Percentiles rank a stretch among this genome's conserved stretches.
Conservation (phyloP, 176 grass and related monocot species). For the Cenchrus americanus region DNA sequence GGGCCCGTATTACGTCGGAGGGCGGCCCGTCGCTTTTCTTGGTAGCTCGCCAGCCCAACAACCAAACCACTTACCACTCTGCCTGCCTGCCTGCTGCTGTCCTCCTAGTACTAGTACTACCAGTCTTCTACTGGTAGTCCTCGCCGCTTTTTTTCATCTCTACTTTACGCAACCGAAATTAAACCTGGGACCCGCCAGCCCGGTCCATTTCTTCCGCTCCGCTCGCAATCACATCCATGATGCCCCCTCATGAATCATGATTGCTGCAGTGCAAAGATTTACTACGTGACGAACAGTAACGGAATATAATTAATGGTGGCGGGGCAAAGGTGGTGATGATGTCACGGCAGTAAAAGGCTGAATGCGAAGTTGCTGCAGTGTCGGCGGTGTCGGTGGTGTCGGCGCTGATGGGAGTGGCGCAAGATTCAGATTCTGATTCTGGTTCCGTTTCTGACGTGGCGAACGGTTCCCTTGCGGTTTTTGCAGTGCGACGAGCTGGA, state of each 20-base stretch:
- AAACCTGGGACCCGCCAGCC: constrained; percentile 12
- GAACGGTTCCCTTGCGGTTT: neutral
- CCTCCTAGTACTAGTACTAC: neutral
- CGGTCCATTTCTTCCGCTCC: no score
- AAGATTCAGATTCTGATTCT: neutral
- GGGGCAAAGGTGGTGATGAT: constrained; percentile 11
- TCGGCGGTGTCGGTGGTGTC: neutral
- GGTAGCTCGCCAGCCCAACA: constrained; percentile 50
- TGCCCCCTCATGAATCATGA: no score
- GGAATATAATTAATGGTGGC: neutral
- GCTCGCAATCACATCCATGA: no score
- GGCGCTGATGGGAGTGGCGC: neutral
- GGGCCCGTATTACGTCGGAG: constrained; percentile 30
- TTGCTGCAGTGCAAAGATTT: neutral
- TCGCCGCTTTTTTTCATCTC: neutral
- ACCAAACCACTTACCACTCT: constrained; percentile 33
- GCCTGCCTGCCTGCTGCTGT: neutral
- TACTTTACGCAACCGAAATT: constrained; percentile 52
- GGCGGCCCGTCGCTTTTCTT: constrained; percentile 38
- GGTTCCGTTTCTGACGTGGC: constrained; percentile 3
- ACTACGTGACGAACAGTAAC: neutral
- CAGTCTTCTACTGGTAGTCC: neutral
- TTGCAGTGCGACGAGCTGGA: constrained; percentile 86
- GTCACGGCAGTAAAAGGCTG: constrained; percentile 22
- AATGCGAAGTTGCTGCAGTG: neutral